phyloP scores from a whole-genome alignment of 2,329 filamentous ascomycete genomes.

The Botryotinia convoluta region DNA sequence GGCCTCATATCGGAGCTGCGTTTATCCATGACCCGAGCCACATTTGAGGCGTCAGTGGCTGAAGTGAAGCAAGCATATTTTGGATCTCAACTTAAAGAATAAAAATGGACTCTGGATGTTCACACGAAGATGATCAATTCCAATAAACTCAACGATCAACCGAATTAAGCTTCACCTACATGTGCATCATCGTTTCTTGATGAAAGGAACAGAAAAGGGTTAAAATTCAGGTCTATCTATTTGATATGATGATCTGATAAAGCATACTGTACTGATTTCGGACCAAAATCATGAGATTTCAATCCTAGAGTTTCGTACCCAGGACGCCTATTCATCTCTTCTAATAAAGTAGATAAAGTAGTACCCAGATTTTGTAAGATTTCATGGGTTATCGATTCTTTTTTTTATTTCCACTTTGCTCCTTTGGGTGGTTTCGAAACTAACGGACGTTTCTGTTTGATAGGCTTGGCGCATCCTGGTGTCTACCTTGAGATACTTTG shows the following conservation, averaged over 20 bases:
- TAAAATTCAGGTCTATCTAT: not conserved
- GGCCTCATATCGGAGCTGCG: not conserved
- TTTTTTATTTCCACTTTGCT: constrained; percentile 6
- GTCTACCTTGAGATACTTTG: not conserved
- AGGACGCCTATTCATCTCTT: not conserved
- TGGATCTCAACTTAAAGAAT: not conserved
- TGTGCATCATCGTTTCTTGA: not conserved
- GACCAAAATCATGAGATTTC: not conserved
- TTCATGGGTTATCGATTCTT: not conserved
- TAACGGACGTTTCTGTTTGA: constrained; percentile 9
- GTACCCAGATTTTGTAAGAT: not conserved
- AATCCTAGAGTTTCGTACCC: not conserved
- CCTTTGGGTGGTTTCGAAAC: constrained; percentile 16
- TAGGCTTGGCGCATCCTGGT: constrained; percentile 10
- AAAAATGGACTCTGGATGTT: not conserved
- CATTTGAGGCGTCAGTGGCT: not conserved
- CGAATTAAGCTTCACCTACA: not conserved
- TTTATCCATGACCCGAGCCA: not conserved
- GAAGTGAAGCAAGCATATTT: not conserved
- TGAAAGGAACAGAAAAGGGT: not conserved
- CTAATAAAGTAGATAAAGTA: not conserved
- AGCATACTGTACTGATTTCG: not conserved
- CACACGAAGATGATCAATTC: not conserved
- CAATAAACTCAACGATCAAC: constrained; percentile 6
- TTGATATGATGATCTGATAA: not conserved